Base-by-base conservation (phyloP, 2,329 filamentous ascomycete genomes). In the Emergomyces pasteurianus region DNA sequence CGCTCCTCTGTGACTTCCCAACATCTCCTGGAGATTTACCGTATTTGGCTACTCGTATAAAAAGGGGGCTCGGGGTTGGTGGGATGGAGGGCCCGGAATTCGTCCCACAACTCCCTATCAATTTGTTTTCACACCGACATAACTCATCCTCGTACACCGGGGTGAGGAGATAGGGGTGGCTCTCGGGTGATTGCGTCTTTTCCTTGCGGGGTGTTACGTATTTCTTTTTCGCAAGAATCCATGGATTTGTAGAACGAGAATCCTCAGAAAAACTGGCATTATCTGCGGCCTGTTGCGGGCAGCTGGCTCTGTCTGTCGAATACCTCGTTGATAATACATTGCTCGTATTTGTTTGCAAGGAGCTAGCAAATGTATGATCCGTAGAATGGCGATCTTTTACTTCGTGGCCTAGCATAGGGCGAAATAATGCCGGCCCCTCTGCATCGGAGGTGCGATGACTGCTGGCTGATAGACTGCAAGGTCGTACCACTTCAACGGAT, bases 181-280 rank as follows among this genome's bases (percentile, higher is more conserved):
- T 63, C 34, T 60, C 57, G 46, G 43, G 38, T 26, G 26, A 54
- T 56, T 58, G 52, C 36, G 18, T n/a, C 3, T 47, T 42, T 43
- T 40, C 36, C 53, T 40, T 46, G 18, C 18, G 63, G 28, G 18
- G 61, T 50, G 16, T 63, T 10, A 65, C 62, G 36, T 64, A 62
- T 62, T 70, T 71, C 43, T 70, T 62, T 53, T 71, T 74, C 3
- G 74, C 70, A 42, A 75, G 65, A 9, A 68, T 66, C 70, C 74
- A 76, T 8, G 74, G 73, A 56, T 74, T 75, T 12, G 66, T 63
- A 8, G 9, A 6, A 18, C 10, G 50, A n/a, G 42, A 31, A 53
- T 31, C 16, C 5, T 31, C 31, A 4, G 52, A 36, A 18, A 54
- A 26, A 40, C 8, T 2, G 26, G 16, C 18, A 2, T 53, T 49